Conservation (phyloP, 208 protist genomes). For the Acanthamoeba culbertsoni region DNA sequence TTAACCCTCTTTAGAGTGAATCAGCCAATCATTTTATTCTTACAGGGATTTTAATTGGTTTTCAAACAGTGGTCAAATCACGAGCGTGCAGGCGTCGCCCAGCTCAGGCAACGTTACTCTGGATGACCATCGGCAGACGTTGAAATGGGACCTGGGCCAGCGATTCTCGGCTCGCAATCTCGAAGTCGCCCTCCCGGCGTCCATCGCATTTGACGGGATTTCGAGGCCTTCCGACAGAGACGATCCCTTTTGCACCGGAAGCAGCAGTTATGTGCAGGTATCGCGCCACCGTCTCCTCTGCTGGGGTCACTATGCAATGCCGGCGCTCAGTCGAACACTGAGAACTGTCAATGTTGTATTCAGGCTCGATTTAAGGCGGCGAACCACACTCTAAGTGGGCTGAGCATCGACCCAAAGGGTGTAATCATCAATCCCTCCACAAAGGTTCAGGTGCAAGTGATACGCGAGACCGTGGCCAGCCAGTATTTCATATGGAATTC, state of each 20-base stretch:
- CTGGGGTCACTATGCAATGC: background rate
- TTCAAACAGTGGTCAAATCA: background rate
- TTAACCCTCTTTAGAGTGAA: background rate
- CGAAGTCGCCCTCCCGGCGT: constrained; percentile 36
- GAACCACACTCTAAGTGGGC: background rate
- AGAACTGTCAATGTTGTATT: background rate
- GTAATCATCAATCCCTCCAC: background rate
- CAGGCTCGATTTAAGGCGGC: background rate
- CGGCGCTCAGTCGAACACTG: background rate
- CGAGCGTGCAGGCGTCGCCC: background rate
- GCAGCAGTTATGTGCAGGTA: constrained; percentile 20
- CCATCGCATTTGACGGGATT: background rate
- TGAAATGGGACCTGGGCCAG: constrained; percentile 36
- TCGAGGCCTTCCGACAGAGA: background rate
- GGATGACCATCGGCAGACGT: background rate
- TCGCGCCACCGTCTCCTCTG: background rate
- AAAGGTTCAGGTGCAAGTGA: constrained; percentile 9
- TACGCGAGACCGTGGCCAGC: background rate
- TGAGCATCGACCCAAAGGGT: constrained; percentile 4
- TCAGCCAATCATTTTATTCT: background rate
- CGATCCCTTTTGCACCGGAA: constrained; percentile 27
- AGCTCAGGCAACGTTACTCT: background rate
- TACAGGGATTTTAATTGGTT: background rate
- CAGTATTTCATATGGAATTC: constrained; percentile 53
- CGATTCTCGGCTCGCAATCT: constrained; percentile 47